Conservation (phyloP, 2,329 filamentous ascomycete species). For the Cercospora sp. region DNA sequence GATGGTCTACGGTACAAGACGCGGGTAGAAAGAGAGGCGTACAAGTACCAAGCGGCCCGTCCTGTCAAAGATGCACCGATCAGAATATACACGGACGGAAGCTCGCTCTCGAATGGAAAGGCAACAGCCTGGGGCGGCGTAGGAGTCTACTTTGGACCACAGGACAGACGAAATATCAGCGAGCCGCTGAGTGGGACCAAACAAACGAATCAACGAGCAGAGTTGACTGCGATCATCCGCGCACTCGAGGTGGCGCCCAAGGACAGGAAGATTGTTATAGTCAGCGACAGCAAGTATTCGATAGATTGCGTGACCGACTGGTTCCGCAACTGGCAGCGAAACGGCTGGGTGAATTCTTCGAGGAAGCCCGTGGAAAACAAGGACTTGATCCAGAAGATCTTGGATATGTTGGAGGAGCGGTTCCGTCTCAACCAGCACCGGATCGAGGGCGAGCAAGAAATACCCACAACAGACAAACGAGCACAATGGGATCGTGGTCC, state of each 20-base stretch:
- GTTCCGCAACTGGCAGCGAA: conserved; percentile 73
- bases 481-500: conserved; percentile 39
- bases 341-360: conserved; percentile 73
- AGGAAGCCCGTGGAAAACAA: conserved; percentile 78
- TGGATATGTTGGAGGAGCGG: conserved; percentile 66
- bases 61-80: conserved; percentile 49
- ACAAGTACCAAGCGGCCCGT: conserved; percentile 49
- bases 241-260: conserved; percentile 74
- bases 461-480: conserved; percentile 20
- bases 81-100: conserved; percentile 65
- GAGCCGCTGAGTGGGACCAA: conserved; percentile 70
- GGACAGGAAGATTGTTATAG: conserved; percentile 70
- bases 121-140: conserved; percentile 59
- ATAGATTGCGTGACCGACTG: conserved; percentile 88
- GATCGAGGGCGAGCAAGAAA: conserved; percentile 19
- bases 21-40: conserved; percentile 48
- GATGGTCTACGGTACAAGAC: conserved; percentile 59
- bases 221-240: conserved; percentile 82
- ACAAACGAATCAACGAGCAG: conserved; percentile 96
- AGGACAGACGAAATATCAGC: conserved; percentile 61
- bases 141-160: conserved; percentile 64
- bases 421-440: conserved; percentile 35
- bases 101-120: conserved; percentile 59
- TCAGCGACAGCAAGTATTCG: conserved; percentile 86
- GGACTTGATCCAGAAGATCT: conserved; percentile 74